Conservation (phyloP, 371 early-diverging fungal species). For the Zopfochytrium polystomum region DNA sequence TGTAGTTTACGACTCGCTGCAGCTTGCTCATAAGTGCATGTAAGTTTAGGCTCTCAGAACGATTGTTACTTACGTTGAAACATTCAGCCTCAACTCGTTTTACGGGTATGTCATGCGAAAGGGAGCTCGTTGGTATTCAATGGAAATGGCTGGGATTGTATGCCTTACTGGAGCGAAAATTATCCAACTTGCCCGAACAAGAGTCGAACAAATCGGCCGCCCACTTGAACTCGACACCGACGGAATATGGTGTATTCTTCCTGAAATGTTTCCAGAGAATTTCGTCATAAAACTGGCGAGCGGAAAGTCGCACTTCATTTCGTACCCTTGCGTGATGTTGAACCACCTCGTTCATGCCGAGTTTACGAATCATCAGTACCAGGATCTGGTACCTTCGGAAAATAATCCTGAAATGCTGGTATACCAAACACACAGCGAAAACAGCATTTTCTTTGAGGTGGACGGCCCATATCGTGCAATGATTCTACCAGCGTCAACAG, state of each 20-base stretch:
- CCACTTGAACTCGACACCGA: constrained; percentile 99
- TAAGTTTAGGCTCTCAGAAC: constrained; percentile 37
- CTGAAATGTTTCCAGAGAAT: constrained; percentile 89
- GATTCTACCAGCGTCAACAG: constrained; percentile 97
- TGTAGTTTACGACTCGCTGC: constrained; percentile 95
- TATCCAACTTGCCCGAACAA: constrained; percentile 92
- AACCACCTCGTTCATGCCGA: constrained; percentile 95
- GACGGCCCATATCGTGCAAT: constrained; percentile 99
- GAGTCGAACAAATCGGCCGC: constrained; percentile 94
- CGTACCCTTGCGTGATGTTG: constrained; percentile 96
- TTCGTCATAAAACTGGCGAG: constrained; percentile 75
- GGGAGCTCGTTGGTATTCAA: constrained; percentile 98
- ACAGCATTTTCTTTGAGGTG: constrained; percentile 98
- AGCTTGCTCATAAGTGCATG: constrained; percentile 98
- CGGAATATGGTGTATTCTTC: constrained; percentile 99
- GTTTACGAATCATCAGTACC: constrained; percentile 99
- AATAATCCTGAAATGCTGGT: background rate
- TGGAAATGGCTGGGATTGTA: constrained; percentile 99
- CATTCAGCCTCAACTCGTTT: constrained; percentile 84
- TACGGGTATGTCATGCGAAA: constrained; percentile 99
- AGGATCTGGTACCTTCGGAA: constrained; percentile 60
- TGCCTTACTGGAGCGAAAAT: constrained; percentile 96
- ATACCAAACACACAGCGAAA: constrained; percentile 80
- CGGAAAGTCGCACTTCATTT: constrained; percentile 77
- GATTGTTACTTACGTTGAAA: background rate